These are phyloP conservation scores for Hippophae rhamnoides DNA, from an alignment of 306 rosid species.

Conservation along the genomic window DNA sequence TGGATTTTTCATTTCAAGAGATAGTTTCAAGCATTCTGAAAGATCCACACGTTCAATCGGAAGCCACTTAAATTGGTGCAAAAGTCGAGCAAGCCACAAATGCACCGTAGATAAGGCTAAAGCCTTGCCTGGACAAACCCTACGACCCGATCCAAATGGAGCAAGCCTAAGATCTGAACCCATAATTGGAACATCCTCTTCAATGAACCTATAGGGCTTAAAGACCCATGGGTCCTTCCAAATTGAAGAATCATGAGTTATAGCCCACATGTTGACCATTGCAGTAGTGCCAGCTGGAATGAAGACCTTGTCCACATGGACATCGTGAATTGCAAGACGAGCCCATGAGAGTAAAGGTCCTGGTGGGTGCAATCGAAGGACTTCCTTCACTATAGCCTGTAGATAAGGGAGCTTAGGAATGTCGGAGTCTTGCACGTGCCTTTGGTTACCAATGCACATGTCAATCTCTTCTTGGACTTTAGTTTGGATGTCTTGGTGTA, in stretches of 20 bases:
- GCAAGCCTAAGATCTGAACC: conserved; percentile 74
- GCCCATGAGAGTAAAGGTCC: conserved; percentile 97
- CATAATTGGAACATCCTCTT: conserved; percentile 54
- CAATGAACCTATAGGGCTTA: conserved; percentile 55
- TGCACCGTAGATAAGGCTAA: conserved; percentile 68
- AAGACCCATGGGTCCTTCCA: conserved; percentile 80
- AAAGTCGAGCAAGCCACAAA: conserved; percentile 70
- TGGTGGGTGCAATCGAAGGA: conserved; percentile 73
- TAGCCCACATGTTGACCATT: conserved; percentile 98
- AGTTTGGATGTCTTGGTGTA: conserved; percentile 66
- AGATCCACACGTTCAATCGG: conserved; percentile 48
- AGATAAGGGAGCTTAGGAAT: conserved; percentile 57
- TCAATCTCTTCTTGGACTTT: conserved; percentile 58
- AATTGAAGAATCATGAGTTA: conserved; percentile 49
- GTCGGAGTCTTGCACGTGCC: conserved; percentile 58
- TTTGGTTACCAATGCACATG: conserved; percentile 31
- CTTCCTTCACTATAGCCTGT: conserved; percentile 80
- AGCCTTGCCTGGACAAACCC: conserved; percentile 72
- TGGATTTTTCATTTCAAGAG: conserved; percentile 72
- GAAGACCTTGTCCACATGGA: conserved; percentile 44
- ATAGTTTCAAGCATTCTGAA: conserved; percentile 58
- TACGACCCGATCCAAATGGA: conserved; percentile 75
- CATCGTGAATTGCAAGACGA: conserved; percentile 59
- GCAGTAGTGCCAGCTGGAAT: conserved; percentile 89
- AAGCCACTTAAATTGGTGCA: conserved; percentile 50